Percentiles rank a stretch among this genome's conserved stretches.
Conservation (phyloP, 2,329 filamentous ascomycete species). For the Microsporum ferrugineum region DNA sequence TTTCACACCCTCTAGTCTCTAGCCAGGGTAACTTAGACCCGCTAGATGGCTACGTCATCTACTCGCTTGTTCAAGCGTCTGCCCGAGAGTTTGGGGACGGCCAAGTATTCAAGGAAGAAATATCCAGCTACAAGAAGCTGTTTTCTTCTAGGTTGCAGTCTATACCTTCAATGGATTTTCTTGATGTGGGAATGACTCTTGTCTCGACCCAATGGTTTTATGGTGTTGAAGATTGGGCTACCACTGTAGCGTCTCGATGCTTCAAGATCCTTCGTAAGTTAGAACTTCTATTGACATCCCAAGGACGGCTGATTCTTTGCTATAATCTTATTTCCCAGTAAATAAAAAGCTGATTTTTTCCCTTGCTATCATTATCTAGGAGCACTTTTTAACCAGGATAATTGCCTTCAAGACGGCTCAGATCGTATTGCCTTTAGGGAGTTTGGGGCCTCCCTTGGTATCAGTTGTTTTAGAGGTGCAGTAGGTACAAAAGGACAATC, state of each 20-base stretch:
- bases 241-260: constrained; percentile 26
- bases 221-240: constrained; percentile 40
- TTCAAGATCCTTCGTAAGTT: constrained; percentile 28
- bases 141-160: constrained; percentile 37
- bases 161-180: constrained; percentile 38
- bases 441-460: constrained; percentile 43
- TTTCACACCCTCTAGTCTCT: constrained; percentile 37
- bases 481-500: constrained; percentile 26
- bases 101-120: constrained; percentile 37
- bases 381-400: constrained; percentile 27
- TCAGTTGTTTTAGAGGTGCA: constrained; percentile 28
- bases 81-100: constrained; percentile 24
- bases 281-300: neutral
- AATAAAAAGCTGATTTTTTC: neutral
- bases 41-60: constrained; percentile 44
- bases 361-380: constrained; percentile 17
- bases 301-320: constrained; percentile 1
- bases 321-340: too few relatives aligned
- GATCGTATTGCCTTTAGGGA: constrained; percentile 44
- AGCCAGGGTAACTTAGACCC: constrained; percentile 48
- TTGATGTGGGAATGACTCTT: constrained; percentile 51
- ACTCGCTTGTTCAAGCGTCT: constrained; percentile 37
- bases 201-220: constrained; percentile 46
- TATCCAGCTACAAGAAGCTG: constrained; percentile 42
- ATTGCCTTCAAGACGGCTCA: constrained; percentile 26